Conservation (phyloP, 257 asterid genomes). For the Thymus quinquecostatus region DNA sequence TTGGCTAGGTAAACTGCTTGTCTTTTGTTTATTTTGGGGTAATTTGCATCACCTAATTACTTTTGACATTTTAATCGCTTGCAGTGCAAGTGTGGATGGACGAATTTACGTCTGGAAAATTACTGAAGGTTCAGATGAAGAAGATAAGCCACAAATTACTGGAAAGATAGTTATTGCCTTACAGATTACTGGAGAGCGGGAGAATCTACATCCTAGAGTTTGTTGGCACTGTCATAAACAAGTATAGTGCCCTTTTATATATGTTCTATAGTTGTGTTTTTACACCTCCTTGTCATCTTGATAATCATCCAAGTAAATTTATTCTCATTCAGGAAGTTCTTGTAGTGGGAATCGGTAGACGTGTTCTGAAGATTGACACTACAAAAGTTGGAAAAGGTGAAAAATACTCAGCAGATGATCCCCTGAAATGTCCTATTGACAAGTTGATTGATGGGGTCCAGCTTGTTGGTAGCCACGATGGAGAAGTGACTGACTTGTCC, state of each 20-base stretch:
- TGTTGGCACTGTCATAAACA: conserved; percentile 99
- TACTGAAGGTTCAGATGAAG: conserved; percentile 92
- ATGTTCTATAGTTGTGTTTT: conserved; percentile 6
- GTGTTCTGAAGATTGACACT: conserved; percentile 79
- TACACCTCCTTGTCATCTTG: background rate
- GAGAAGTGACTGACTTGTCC: conserved; percentile 93
- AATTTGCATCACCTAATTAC: conserved; percentile 15
- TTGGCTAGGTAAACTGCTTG: conserved; percentile 76
- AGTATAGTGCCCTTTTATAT: conserved; percentile 45
- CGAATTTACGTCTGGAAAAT: conserved; percentile 95
- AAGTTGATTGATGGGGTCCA: conserved; percentile 88
- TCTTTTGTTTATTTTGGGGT: conserved; percentile 14
- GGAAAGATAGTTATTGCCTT: conserved; percentile 78
- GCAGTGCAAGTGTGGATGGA: conserved; percentile 97
- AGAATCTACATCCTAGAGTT: conserved; percentile 88
- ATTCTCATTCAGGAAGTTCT: conserved; percentile 74
- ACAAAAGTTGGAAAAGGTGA: conserved; percentile 90
- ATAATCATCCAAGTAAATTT: conserved; percentile 26
- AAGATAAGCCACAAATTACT: conserved; percentile 87
- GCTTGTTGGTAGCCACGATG: conserved; percentile 94
- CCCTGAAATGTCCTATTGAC: conserved; percentile 74
- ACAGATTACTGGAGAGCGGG: conserved; percentile 84
- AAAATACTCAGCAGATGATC: conserved; percentile 82
- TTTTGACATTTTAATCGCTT: conserved; percentile 31
- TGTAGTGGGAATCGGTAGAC: conserved; percentile 85